phyloP scores from a whole-genome alignment of 108 stramenopile species.

The Mayamaea pseudoterrestris region DNA sequence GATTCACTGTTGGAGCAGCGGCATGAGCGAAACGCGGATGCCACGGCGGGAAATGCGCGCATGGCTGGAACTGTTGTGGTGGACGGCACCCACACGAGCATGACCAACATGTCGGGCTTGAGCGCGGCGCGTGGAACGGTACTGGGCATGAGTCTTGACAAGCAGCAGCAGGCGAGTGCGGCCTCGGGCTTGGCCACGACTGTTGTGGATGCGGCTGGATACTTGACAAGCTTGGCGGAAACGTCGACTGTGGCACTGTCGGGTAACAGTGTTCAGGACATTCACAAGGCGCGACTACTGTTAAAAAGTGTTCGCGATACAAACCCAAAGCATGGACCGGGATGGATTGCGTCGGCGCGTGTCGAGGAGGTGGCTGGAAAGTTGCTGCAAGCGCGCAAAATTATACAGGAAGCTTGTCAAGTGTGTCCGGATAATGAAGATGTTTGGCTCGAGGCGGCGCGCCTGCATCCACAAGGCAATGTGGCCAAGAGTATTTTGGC shows the following conservation, averaged over 20 bases:
- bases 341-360: conserved; percentile 97
- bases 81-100: conserved; percentile 19
- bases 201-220: conserved; percentile 91
- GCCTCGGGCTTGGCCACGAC: conserved; percentile 87
- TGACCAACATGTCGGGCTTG: conserved; percentile 53
- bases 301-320: conserved; percentile 90
- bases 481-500: conserved; percentile 88
- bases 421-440: conserved; percentile 87
- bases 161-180: conserved; percentile 77
- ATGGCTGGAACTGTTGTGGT: conserved; percentile 15
- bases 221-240: conserved; percentile 77
- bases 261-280: conserved; percentile 80
- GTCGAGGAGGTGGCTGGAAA: conserved; percentile 95
- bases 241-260: conserved; percentile 2
- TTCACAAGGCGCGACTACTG: conserved; percentile 89
- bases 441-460: conserved; percentile 98
- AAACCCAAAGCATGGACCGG: conserved; percentile 95
- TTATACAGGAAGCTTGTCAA: conserved; percentile 95
- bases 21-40: conserved; percentile 25
- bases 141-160: conserved; percentile 83
- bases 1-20: conserved; percentile 73
- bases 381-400: conserved; percentile 83
- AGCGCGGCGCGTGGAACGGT: conserved; percentile 86
- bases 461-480: conserved; percentile 66
- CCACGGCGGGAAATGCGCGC: conserved; percentile 25